Percentiles rank a stretch among this genome's conserved stretches.
Conservation (phyloP, 805 yeast genomes). For the Schizosaccharomyces octosporus region DNA sequence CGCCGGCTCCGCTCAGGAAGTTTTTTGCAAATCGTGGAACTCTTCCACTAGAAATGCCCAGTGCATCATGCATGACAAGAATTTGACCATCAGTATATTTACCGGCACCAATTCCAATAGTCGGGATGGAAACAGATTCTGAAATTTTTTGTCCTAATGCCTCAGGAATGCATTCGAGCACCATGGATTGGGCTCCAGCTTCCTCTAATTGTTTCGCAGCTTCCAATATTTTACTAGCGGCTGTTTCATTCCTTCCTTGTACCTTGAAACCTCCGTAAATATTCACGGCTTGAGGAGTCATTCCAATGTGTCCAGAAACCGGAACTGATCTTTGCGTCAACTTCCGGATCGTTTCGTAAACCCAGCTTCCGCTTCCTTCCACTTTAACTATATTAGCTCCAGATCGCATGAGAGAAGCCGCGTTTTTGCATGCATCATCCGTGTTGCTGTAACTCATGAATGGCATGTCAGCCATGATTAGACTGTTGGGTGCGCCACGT, state of each 20-base stretch:
- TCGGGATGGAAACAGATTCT: constrained; percentile 35
- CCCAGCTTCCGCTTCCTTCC: constrained; percentile 55
- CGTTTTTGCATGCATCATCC: constrained; percentile 35
- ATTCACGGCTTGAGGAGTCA: constrained; percentile 71
- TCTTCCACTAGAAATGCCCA: constrained; percentile 31
- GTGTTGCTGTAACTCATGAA: constrained; percentile 63
- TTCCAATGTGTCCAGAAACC: constrained; percentile 73
- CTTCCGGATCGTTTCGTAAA: constrained; percentile 27
- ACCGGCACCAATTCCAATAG: constrained; percentile 94
- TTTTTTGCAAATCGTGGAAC: background rate
- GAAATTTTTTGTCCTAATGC: constrained; percentile 45
- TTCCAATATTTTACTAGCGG: constrained; percentile 31
- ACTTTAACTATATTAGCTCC: constrained; percentile 54
- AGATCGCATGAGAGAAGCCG: constrained; percentile 28
- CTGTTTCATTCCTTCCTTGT: constrained; percentile 37
- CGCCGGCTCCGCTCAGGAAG: background rate
- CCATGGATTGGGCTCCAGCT: constrained; percentile 52
- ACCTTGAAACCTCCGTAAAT: constrained; percentile 67
- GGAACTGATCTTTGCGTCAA: constrained; percentile 56
- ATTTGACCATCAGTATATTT: constrained; percentile 67
- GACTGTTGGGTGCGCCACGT: constrained; percentile 29
- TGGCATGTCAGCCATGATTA: constrained; percentile 66
- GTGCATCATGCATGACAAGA: constrained; percentile 58
- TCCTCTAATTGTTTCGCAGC: constrained; percentile 48
- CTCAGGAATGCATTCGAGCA: constrained; percentile 71